These are phyloP conservation scores for Malus fusca DNA, from an alignment of 306 rosid genomes.

Conservation along the genomic window DNA sequence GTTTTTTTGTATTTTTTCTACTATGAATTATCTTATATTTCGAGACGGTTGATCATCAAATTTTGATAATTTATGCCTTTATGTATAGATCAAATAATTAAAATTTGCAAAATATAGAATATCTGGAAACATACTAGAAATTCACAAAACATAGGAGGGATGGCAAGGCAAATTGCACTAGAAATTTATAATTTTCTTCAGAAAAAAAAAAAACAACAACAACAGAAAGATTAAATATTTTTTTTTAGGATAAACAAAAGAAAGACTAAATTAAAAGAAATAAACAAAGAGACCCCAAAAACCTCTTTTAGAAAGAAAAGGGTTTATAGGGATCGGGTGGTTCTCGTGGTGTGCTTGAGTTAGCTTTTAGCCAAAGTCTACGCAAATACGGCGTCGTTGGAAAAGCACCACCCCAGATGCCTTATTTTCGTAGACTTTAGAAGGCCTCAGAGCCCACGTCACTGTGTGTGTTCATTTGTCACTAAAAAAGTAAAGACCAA, in stretches of 20 bases:
- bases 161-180: not conserved
- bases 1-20: no score
- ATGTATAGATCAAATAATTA: no score
- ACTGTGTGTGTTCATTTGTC: not conserved
- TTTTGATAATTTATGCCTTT: no score
- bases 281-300: not conserved
- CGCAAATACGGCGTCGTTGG: conserved; percentile 65
- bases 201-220: not conserved
- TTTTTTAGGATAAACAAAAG: not conserved
- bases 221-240: not conserved
- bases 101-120: no score
- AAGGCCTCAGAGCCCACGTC: not conserved
- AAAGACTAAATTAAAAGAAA: not conserved
- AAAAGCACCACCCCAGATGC: not conserved
- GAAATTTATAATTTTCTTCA: not conserved
- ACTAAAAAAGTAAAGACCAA: not conserved
- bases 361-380: conserved; percentile 37
- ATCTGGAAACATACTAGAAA: not conserved
- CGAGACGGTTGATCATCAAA: no score
- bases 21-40: no score
- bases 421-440: conserved; percentile 49
- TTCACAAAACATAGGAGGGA: not conserved
- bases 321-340: not conserved
- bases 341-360: conserved; percentile 2
- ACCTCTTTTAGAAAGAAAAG: not conserved